Base-by-base conservation (phyloP, 305 asterid genomes). In the Rubia occidens region DNA sequence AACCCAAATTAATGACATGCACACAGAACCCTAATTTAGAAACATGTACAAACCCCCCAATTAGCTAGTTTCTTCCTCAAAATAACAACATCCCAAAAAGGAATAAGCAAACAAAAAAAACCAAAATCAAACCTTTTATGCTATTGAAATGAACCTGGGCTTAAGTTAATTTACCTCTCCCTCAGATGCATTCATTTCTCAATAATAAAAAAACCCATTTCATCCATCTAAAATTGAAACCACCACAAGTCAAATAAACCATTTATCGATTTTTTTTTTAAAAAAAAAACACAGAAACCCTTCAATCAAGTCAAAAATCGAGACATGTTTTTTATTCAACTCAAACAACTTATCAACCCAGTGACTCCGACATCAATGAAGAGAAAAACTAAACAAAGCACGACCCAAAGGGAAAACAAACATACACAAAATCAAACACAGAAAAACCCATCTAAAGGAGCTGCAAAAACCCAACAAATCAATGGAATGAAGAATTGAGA, bases 21-120 rank as follows among this genome's bases (percentile, higher is more conserved):
- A 67, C n/a, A 53, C 53, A 64, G 32, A 67, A 51, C 62, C 71
- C 62, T 10, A 67, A 8, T 37, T 18, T 29, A 51, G 20, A 66
- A 63, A n/a, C 43, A n/a, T 17, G 39, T 9, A 11, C 11, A 5
- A 2, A 51, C 6, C 11, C 18, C 29, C 54, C 18, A 67, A 49
- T 67, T 32, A 32, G 6, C 62, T 17, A 51, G 71, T 51, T 67
- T 10, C 18, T 47, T 47, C 54, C 54, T 7, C 37, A 42, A 42
- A 42, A 42, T 42, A 42, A 8, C 9, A 8, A 0, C 7, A 4
- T 5, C 2, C 11, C 6, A 42, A 42, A 42, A 8, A 42, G 10
- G 37, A 32, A 32, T 32, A 32, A 32, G 4, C 37, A 32, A 42
- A 42, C 9, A 42, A 42, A 42, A 42, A 47, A 47, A 14, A 3